Evolutionary conservation across 1,139 yeast genomes (phyloP), one percentile per base, ranked within the genome.

Genomic region (Lizanozyma gosingica): DNA sequence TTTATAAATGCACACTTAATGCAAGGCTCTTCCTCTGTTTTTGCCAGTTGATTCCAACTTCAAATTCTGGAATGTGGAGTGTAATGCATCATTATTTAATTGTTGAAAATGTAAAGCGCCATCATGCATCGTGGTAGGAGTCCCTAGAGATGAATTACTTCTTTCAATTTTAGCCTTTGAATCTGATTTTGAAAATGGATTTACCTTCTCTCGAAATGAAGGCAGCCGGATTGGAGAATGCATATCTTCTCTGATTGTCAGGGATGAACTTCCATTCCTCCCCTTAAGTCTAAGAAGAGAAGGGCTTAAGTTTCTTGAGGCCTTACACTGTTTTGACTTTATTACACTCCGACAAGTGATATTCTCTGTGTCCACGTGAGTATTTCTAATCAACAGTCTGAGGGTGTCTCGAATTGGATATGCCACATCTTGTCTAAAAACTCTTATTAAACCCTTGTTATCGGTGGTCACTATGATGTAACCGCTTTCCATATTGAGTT

Each of bases 401-500:
- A 22, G 11, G 11, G 29, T 22, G 11, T 63, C 65, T 33, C 76
- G 47, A 35, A 59, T 47, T 11, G 50, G 50, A 37, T 72, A 62
- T 0, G 94, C 84, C 39, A 81, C 68, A 57, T 88, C 96, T 47
- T 86, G 83, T 49, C 97, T 69, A 55, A 83, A 85, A 0, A 88
- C 84, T 41, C 92, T 64, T 37, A 88, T 83, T 3, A 71, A 50
- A 0, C 97, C 97, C 34, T 65, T 61, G 46, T 76, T 78, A 55
- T 87, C 97, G 0, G 94, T 80, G 1, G 94, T 80, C 2, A 88
- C 81, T 22, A 87, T 76, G 35, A 82, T 76, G 27, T 73, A 64
- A 1, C 76, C 75, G 8, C 41, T 41, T 39, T 47, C n/a, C 36
- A 53, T 48, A 46, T 63, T 60, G 38, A 68, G 61, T 40, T 60